Conservation (phyloP, 805 yeast species). For the Priceomyces medius region DNA sequence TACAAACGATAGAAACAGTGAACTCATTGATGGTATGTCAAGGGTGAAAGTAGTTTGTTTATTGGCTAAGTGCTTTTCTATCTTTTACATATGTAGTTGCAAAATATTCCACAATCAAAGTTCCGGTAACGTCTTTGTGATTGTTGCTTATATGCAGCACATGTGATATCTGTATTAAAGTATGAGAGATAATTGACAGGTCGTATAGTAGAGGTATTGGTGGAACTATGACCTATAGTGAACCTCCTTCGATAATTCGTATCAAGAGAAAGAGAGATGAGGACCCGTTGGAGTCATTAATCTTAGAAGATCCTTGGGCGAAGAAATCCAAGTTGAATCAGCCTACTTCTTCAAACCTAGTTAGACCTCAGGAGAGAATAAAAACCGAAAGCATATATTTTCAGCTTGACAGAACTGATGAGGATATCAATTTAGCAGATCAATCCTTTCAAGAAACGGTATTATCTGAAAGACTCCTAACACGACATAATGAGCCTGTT, state of each 20-base stretch:
- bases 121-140: background rate
- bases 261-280: slow-evolving; percentile 85
- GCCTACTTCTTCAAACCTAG: background rate
- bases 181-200: too few relatives aligned
- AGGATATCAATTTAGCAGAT: slow-evolving; percentile 11
- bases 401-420: slow-evolving; percentile 38
- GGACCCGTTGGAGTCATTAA: slow-evolving; percentile 83
- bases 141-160: too few relatives aligned
- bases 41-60: background rate
- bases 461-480: slow-evolving; percentile 19
- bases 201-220: background rate
- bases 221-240: slow-evolving; percentile 6
- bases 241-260: slow-evolving; percentile 65
- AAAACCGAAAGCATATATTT: slow-evolving; percentile 23
- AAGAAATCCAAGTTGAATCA: slow-evolving; percentile 44
- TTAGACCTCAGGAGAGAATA: background rate
- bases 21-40: background rate
- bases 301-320: slow-evolving; percentile 41
- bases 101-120: background rate
- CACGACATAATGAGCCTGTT: background rate
- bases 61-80: background rate
- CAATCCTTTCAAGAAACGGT: slow-evolving; percentile 24
- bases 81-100: background rate
- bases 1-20: background rate
- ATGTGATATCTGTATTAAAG: too few relatives aligned